Evolutionary conservation across 176 grass and related monocot species (phyloP).

Genomic region (Triticum dicoccoides): DNA sequence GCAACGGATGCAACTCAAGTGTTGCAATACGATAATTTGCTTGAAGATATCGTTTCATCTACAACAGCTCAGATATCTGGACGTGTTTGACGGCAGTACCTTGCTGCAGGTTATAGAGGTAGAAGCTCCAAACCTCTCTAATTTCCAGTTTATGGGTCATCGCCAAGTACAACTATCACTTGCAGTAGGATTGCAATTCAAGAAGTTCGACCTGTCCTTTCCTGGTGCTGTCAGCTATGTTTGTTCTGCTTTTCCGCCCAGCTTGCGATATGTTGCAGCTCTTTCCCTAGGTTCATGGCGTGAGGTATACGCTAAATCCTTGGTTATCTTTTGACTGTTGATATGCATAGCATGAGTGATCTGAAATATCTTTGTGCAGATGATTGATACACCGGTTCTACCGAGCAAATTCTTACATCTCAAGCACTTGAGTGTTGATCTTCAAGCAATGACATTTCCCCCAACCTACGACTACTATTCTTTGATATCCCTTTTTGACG

Average conservation of each 20-base stretch:
- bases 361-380: background rate
- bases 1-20: background rate
- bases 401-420: background rate
- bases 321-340: no score
- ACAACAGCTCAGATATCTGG: background rate
- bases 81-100: background rate
- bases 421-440: background rate
- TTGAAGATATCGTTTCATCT: background rate
- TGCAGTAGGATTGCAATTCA: background rate
- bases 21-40: background rate
- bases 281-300: background rate
- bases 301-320: background rate
- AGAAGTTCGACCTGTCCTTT: background rate
- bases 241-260: background rate
- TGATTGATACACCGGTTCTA: background rate
- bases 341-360: background rate
- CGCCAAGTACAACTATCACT: background rate
- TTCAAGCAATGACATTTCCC: background rate
- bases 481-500: conserved; percentile 1
- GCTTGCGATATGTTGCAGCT: background rate
- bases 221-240: background rate
- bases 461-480: conserved; percentile 14
- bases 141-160: background rate
- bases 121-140: background rate
- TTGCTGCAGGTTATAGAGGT: background rate